Base-by-base conservation (phyloP, 2,329 filamentous ascomycete species). In the Parastagonospora nodorum region DNA sequence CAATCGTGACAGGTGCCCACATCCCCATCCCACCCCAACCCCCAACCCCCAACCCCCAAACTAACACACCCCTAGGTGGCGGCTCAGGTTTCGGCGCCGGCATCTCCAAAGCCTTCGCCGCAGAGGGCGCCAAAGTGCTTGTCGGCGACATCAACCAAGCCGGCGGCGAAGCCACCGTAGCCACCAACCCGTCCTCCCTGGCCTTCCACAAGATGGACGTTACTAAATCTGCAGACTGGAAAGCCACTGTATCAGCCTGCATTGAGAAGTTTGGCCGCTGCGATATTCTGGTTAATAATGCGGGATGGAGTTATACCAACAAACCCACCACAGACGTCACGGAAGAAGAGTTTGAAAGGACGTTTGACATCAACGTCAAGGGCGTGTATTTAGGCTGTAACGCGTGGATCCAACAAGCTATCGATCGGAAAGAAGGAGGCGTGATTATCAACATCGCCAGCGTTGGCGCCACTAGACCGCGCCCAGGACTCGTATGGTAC, bases 311-410 rank as follows among this genome's bases (percentile, higher is more conserved):
- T 0, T 82, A 85, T 50, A 79, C 79, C 29, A 75, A 74, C 55
- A 75, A 76, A 75, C 79, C 85, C 1, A 88, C 86, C 0, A 72
- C 80, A 27, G 78, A 85, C 0, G 87, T 89, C 2, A 86, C 84
- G 0, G 84, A 88, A 45, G 77, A 78, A 4, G 87, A 89, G 41
- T 89, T 87, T 53, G 84, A 89, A 59, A 76, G 80, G 39, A 83
- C 86, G 32, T 86, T 89, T 68, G 80, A 81, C 46, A 85, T 89
- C 53, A 89, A 90, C 57, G 84, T 89, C 53, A 88, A 87, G 72
- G 82, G 82, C 2, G 79, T 89, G 39, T 90, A 82, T 68, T 69
- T 84, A 15, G 85, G 84, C 0, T 82, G 83, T 1, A 78, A 78
- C 46, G 81, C 85, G 3, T 77, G 87, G 32, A 71, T 88, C 5